Percentiles rank a stretch among this genome's conserved stretches.
These are phyloP conservation scores for Digitaria exilis DNA, from an alignment of 202 grass and related monocot species.

Conservation along the genomic window DNA sequence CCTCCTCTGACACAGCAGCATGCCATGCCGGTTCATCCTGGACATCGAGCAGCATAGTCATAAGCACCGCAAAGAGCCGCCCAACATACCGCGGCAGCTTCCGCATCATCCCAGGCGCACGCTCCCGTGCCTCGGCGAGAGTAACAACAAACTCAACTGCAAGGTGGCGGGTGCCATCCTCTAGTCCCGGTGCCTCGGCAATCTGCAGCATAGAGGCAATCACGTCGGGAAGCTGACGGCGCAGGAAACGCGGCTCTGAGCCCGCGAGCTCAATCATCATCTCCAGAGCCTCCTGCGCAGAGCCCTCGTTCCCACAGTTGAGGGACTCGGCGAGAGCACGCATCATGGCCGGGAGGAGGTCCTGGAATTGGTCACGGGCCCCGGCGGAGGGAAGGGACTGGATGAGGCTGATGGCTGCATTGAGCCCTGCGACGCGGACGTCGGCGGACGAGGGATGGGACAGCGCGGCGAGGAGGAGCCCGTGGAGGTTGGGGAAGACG, in stretches of 20 bases:
- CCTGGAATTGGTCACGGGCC: slow-evolving; percentile 54
- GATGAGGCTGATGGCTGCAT: slow-evolving; percentile 67
- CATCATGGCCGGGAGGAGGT: slow-evolving; percentile 68
- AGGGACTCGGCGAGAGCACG: slow-evolving; percentile 54
- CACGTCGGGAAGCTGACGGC: slow-evolving; percentile 62
- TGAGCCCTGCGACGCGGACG: slow-evolving; percentile 62
- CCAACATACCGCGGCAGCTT: slow-evolving; percentile 52
- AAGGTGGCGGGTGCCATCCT: slow-evolving; percentile 78
- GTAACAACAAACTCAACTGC: slow-evolving; percentile 84
- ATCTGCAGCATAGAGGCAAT: slow-evolving; percentile 66
- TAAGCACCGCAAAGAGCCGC: slow-evolving; percentile 58
- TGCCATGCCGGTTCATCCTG: slow-evolving; percentile 70
- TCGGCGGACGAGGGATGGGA: slow-evolving; percentile 62
- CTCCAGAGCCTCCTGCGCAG: slow-evolving; percentile 74
- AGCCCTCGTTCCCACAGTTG: slow-evolving; percentile 62
- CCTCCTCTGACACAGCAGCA: slow-evolving; percentile 49
- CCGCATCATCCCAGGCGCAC: slow-evolving; percentile 65
- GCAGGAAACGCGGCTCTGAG: slow-evolving; percentile 63
- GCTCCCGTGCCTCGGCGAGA: slow-evolving; percentile 70
- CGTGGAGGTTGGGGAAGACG: slow-evolving; percentile 52
- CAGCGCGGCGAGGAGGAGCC: slow-evolving; percentile 58
- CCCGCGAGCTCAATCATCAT: slow-evolving; percentile 82
- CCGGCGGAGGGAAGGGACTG: slow-evolving; percentile 58
- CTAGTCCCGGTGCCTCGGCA: slow-evolving; percentile 48
- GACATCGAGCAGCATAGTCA: slow-evolving; percentile 76